Evolutionary conservation across 768 basidiomycete species (phyloP).

Genomic region (Boletus barrowsii): DNA sequence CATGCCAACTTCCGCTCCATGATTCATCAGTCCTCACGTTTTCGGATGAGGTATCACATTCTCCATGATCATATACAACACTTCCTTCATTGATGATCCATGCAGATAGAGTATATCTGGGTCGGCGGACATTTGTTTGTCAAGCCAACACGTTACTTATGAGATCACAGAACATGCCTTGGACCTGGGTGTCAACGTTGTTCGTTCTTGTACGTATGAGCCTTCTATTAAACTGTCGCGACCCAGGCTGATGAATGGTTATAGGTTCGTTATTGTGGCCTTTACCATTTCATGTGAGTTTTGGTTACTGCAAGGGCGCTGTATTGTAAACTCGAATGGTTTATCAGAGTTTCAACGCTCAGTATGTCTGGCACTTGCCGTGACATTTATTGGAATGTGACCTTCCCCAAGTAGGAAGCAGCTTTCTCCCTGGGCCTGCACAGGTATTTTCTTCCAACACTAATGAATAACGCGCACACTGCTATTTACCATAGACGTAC

Average conservation of each 20-base stretch:
- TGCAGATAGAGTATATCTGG: conserved; percentile 13
- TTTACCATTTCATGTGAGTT: not conserved
- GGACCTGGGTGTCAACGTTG: conserved; percentile 8
- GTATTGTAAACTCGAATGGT: not conserved
- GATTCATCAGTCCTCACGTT: conserved; percentile 6
- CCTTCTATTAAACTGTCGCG: not conserved
- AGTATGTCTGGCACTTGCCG: not conserved
- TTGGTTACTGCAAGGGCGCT: not conserved
- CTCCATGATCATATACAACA: not conserved
- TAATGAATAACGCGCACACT: not conserved
- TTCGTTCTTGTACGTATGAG: conserved; percentile 5
- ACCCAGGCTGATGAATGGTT: not conserved
- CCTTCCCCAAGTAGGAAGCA: conserved; percentile 1
- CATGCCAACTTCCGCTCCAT: not conserved
- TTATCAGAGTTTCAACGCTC: not conserved
- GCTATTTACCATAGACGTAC: not conserved
- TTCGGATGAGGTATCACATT: conserved; percentile 5
- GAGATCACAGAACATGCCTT: not conserved
- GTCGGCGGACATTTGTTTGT: not conserved
- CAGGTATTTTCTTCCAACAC: not conserved
- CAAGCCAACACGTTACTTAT: not conserved
- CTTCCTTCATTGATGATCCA: not conserved
- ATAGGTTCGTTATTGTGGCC: conserved; percentile 10
- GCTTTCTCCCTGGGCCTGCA: not conserved
- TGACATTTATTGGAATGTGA: not conserved